Percentiles rank a stretch among this genome's conserved stretches.
These are phyloP conservation scores for Udeniomyces megalosporus DNA, from an alignment of 768 basidiomycete genomes.

Conservation along the genomic window DNA sequence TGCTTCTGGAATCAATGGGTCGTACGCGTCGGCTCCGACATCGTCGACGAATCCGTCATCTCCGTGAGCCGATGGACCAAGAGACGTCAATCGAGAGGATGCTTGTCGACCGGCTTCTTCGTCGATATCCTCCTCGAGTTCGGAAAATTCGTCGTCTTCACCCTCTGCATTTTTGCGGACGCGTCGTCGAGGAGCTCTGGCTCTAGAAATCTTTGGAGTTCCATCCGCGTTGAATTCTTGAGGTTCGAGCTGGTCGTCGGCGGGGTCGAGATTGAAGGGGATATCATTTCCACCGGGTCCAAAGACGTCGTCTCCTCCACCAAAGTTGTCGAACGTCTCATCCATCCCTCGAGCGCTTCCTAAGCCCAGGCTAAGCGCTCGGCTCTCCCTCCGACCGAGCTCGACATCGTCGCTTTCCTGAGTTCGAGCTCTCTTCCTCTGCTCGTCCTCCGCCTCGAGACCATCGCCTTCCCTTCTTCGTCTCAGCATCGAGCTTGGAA, in stretches of 20 bases:
- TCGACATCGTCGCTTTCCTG: slow-evolving; percentile 43
- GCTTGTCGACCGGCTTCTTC: slow-evolving; percentile 25
- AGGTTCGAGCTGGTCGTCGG: not conserved
- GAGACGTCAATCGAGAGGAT: slow-evolving; percentile 15
- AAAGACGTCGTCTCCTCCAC: not conserved
- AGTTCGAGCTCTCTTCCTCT: slow-evolving; percentile 35
- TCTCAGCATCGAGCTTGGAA: slow-evolving; percentile 46
- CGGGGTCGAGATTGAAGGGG: not conserved
- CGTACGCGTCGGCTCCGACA: slow-evolving; percentile 26
- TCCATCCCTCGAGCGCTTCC: slow-evolving; percentile 36
- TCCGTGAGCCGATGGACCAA: slow-evolving; percentile 25
- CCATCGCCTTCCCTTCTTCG: slow-evolving; percentile 42
- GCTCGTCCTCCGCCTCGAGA: slow-evolving; percentile 6
- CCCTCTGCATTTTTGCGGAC: not conserved
- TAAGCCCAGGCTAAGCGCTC: slow-evolving; percentile 33
- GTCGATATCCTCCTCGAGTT: slow-evolving; percentile 36
- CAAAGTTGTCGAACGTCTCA: slow-evolving; percentile 36
- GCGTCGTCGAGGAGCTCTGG: not conserved
- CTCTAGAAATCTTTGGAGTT: not conserved
- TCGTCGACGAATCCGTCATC: slow-evolving; percentile 15
- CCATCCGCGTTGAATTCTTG: not conserved
- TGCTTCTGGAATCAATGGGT: not conserved
- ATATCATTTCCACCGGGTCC: slow-evolving; percentile 5
- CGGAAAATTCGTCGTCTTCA: slow-evolving; percentile 21
- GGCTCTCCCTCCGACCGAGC: slow-evolving; percentile 51